phyloP scores from a whole-genome alignment of 768 basidiomycete species.

The Dacryopinax spathularia region DNA sequence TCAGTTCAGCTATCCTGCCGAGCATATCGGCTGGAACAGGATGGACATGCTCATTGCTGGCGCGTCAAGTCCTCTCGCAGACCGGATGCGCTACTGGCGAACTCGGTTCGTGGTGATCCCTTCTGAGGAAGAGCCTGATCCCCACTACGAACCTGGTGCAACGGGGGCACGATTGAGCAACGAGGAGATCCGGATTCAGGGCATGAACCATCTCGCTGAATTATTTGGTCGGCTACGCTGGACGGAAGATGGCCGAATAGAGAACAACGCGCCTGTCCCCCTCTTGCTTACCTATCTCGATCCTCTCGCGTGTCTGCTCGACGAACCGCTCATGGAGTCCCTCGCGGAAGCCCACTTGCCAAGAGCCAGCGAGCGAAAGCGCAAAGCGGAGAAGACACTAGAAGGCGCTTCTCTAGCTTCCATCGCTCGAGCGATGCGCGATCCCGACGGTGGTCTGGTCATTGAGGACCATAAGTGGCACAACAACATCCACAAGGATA shows the following conservation, averaged over 20 bases:
- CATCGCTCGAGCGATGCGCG: slow-evolving; percentile 73
- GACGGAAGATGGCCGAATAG: slow-evolving; percentile 20
- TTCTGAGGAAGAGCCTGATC: slow-evolving; percentile 48
- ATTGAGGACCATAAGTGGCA: slow-evolving; percentile 84
- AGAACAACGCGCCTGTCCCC: slow-evolving; percentile 20
- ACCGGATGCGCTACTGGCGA: slow-evolving; percentile 81
- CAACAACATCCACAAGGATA: slow-evolving; percentile 51
- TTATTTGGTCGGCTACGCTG: slow-evolving; percentile 74
- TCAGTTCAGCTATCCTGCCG: slow-evolving; percentile 33
- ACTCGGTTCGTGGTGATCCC: slow-evolving; percentile 90
- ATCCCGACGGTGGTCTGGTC: slow-evolving; percentile 58
- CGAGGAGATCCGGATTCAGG: slow-evolving; percentile 74
- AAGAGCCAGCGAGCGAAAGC: slow-evolving; percentile 48
- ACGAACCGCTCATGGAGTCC: slow-evolving; percentile 62
- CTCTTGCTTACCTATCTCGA: slow-evolving; percentile 72
- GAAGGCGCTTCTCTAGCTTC: slow-evolving; percentile 44
- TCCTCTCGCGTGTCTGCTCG: slow-evolving; percentile 63
- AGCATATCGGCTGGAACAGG: slow-evolving; percentile 26
- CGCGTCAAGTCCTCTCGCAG: slow-evolving; percentile 65
- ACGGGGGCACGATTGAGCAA: slow-evolving; percentile 65
- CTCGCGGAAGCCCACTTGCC: slow-evolving; percentile 56
- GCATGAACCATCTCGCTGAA: slow-evolving; percentile 84
- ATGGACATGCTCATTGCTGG: slow-evolving; percentile 76
- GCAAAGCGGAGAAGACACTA: slow-evolving; percentile 64
- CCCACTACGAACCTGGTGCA: slow-evolving; percentile 35